Evolutionary conservation across 805 yeast species (phyloP).

Genomic region (Kuraishia molischiana): DNA sequence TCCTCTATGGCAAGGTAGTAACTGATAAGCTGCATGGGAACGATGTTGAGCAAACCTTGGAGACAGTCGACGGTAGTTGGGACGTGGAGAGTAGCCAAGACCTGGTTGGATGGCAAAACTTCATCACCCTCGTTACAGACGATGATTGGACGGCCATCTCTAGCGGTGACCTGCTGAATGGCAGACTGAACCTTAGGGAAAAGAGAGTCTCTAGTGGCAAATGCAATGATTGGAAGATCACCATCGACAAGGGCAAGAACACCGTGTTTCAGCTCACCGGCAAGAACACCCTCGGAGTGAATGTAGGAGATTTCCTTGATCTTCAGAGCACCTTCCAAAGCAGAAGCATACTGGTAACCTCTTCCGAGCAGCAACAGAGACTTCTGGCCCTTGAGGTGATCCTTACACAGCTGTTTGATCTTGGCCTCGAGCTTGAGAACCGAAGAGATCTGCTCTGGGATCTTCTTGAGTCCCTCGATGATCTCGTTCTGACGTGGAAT

Average conservation of each 20-base stretch:
- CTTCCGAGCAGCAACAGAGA: slow-evolving; percentile 89
- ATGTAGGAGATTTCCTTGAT: slow-evolving; percentile 97
- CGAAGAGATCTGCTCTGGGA: slow-evolving; percentile 77
- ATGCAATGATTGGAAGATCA: slow-evolving; percentile 84
- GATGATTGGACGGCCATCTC: slow-evolving; percentile 94
- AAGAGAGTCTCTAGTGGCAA: slow-evolving; percentile 93
- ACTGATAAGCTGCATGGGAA: slow-evolving; percentile 92
- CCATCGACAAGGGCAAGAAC: slow-evolving; percentile 95
- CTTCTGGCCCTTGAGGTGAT: slow-evolving; percentile 68
- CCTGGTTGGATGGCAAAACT: slow-evolving; percentile 43
- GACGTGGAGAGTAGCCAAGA: slow-evolving; percentile 71
- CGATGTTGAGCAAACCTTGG: slow-evolving; percentile 90
- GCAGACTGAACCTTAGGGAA: slow-evolving; percentile 96
- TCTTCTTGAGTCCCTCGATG: slow-evolving; percentile 72
- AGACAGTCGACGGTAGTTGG: slow-evolving; percentile 95
- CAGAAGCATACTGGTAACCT: slow-evolving; percentile 96
- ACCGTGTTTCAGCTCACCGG: slow-evolving; percentile 99
- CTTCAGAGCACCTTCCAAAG: slow-evolving; percentile 96
- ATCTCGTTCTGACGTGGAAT: slow-evolving; percentile 72
- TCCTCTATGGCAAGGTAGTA: slow-evolving; percentile 94
- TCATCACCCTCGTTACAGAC: slow-evolving; percentile 79
- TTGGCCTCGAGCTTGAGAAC: slow-evolving; percentile 65
- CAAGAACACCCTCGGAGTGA: slow-evolving; percentile 98
- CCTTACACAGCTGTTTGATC: slow-evolving; percentile 68
- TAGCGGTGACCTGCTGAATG: slow-evolving; percentile 91